Percentiles rank a stretch among this genome's conserved stretches.
Conservation (phyloP, 1,284 basidiomycete species). For the Cryptococcus sp. region DNA sequence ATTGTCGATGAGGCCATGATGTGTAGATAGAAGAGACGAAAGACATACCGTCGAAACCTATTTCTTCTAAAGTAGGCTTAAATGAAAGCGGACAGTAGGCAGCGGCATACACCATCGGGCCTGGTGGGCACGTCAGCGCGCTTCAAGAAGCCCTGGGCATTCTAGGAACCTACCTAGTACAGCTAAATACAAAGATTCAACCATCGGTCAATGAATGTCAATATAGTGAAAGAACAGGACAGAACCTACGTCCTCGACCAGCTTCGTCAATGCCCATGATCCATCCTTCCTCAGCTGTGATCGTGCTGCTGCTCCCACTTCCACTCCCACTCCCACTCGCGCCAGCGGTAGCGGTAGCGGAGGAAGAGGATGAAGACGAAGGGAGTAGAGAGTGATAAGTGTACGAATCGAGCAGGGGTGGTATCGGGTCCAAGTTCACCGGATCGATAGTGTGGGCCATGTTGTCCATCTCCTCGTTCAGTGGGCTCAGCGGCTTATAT, state of each 20-base stretch:
- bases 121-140: conserved; percentile 30
- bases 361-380: conserved; percentile 43
- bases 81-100: conserved; percentile 87
- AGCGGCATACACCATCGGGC: conserved; percentile 90
- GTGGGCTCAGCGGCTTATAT: background rate
- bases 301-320: conserved; percentile 10
- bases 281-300: conserved; percentile 59
- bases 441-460: conserved; percentile 38
- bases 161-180: conserved; percentile 65
- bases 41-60: conserved; percentile 77
- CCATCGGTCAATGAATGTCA: conserved; percentile 7
- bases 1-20: background rate
- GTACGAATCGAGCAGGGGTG: conserved; percentile 70
- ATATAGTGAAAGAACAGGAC: background rate
- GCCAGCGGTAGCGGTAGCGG: too few species aligned
- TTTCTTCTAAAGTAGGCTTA: conserved; percentile 67
- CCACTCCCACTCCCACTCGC: too few species aligned
- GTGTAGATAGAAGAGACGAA: background rate
- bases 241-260: conserved; percentile 70
- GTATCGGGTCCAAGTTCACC: conserved; percentile 58
- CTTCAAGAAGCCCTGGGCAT: background rate
- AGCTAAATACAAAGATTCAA: conserved; percentile 43
- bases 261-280: conserved; percentile 96
- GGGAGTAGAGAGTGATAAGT: conserved; percentile 78
- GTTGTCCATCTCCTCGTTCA: background rate